Base-by-base conservation (phyloP, 768 basidiomycete species). In the Lactifluus subvellereus region DNA sequence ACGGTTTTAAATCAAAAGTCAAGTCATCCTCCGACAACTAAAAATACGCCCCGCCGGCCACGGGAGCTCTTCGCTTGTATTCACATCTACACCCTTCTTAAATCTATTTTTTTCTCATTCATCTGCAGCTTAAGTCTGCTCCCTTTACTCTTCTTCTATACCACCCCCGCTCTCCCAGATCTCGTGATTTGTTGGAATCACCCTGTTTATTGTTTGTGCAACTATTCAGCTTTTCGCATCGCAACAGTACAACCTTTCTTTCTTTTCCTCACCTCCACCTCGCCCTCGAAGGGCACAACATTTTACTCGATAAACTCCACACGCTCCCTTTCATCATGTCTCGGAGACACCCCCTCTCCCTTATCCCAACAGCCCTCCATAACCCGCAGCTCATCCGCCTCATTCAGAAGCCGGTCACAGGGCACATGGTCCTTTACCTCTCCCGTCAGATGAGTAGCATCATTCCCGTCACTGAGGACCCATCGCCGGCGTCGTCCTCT, bases 381-480 rank as follows among this genome's bases (percentile, higher is more conserved):
- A 85, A 92, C 76, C 87, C 87, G 27, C 84, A 83, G 64, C 83
- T 98, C 66, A 78, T 95, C 64, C 80, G 84, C 68, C 87, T 98
- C 68, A 80, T 98, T 77, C 78, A 82, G 67, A 84, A 81, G 69
- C 84, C 83, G 33, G 91, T 98, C 52, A 84, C 91, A 6, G 77
- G 80, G 71, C 89, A 93, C 62, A 94, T 98, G 88, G 83, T 98
- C 72, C 73, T 83, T 61, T 87, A 91, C 76, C 83, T 98, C 69
- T 91, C 94, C 56, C 83, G 84, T 71, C 84, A 87, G 78, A 82
- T 88, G 49, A 82, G 82, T 67, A 84, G 81, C 64, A 87, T 91
- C 65, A 90, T 98, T 74, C 80, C 79, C 61, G 79, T 91, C 58
- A 82, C 85, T 38, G 82, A 81, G 70, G 84, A 85, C 40, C 27